These are phyloP conservation scores for Rugonectria rugulosa DNA, from an alignment of 2,329 filamentous ascomycete species.

Conservation along the genomic window DNA sequence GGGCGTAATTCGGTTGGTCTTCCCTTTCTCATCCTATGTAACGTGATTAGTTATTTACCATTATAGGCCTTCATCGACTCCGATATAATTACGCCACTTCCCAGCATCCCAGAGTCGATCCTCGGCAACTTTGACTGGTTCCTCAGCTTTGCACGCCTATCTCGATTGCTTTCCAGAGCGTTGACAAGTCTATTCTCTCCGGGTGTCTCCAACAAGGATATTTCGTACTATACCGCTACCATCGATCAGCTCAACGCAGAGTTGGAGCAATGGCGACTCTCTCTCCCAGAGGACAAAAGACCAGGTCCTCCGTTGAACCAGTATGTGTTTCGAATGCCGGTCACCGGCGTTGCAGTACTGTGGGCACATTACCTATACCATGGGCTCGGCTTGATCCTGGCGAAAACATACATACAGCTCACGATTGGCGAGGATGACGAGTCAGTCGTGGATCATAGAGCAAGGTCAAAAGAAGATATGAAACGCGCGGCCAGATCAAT, in stretches of 20 bases:
- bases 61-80: conserved; percentile 23
- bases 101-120: conserved; percentile 27
- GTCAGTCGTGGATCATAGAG: not conserved
- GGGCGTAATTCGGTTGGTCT: conserved; percentile 28
- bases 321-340: conserved; percentile 9
- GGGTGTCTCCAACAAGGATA: conserved; percentile 18
- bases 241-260: conserved; percentile 25
- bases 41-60: not conserved
- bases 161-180: conserved; percentile 25
- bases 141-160: conserved; percentile 17
- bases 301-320: not conserved
- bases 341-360: conserved; percentile 15
- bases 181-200: conserved; percentile 26
- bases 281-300: conserved; percentile 19
- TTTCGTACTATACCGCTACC: conserved; percentile 7
- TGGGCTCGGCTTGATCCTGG: conserved; percentile 26
- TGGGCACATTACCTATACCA: conserved; percentile 33
- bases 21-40: too few species aligned
- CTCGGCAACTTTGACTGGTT: conserved; percentile 29
- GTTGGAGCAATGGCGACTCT: conserved; percentile 25
- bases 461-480: conserved; percentile 14
- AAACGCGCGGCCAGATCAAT: conserved; percentile 25
- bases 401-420: conserved; percentile 22
- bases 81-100: conserved; percentile 27
- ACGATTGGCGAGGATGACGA: not conserved